phyloP scores from a whole-genome alignment of 192 early-diverging fungal species.

The Coemansia sp. region DNA sequence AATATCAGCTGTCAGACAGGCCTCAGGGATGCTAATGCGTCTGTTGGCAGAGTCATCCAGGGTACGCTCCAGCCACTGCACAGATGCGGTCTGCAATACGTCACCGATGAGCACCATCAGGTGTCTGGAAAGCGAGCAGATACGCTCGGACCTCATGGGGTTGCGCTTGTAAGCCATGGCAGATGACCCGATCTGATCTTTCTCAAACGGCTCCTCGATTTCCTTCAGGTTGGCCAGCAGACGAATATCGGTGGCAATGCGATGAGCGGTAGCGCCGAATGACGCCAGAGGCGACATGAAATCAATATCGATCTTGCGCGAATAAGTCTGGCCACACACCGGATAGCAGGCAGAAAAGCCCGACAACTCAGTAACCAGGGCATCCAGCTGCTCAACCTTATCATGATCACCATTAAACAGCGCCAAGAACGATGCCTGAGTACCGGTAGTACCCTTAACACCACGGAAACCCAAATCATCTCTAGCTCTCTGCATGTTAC shows the following conservation, averaged over 20 bases:
- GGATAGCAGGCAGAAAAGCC: constrained; percentile 84
- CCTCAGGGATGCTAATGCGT: constrained; percentile 92
- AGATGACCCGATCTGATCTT: constrained; percentile 97
- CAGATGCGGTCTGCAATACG: constrained; percentile 83
- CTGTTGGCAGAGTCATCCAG: constrained; percentile 97
- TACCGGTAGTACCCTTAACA: constrained; percentile 98
- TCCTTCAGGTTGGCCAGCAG: constrained; percentile 96
- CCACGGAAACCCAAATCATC: constrained; percentile 91
- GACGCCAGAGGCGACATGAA: constrained; percentile 80
- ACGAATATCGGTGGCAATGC: constrained; percentile 95
- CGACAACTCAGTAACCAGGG: constrained; percentile 82
- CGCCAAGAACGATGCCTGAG: constrained; percentile 95
- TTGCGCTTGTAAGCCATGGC: constrained; percentile 99
- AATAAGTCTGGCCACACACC: constrained; percentile 97
- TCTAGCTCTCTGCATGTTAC: constrained; percentile 87
- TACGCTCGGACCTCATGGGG: constrained; percentile 98
- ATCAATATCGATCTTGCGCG: constrained; percentile 97
- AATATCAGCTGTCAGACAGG: constrained; percentile 96
- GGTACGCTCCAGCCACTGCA: constrained; percentile 97
- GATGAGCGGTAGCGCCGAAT: constrained; percentile 95
- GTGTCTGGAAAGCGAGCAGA: constrained; percentile 93
- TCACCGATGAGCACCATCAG: constrained; percentile 89
- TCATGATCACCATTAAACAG: constrained; percentile 92
- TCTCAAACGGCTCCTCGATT: constrained; percentile 98
- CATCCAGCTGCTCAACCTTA: constrained; percentile 91